Percentiles rank a stretch among this genome's conserved stretches.
Conservation (phyloP, 192 early-diverging fungal genomes). For the Dissophora ornata region DNA sequence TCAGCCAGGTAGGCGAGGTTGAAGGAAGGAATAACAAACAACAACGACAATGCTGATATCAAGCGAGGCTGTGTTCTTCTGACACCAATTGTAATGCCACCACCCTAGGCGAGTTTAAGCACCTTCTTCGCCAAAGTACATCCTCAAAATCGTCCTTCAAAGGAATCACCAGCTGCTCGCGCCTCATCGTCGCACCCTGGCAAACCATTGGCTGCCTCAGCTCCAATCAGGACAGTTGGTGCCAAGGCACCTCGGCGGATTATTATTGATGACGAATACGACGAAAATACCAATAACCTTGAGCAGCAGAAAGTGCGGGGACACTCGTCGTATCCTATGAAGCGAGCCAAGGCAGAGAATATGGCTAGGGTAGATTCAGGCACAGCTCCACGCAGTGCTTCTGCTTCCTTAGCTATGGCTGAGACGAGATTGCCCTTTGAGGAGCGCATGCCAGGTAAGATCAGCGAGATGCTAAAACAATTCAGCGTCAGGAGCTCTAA, state of each 20-base stretch:
- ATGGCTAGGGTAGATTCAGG: too few relatives aligned
- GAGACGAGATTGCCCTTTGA: slow-evolving; percentile 18
- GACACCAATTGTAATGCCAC: too few relatives aligned
- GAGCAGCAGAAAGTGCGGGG: neutral
- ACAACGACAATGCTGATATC: too few relatives aligned
- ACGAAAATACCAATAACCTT: neutral
- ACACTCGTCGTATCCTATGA: neutral
- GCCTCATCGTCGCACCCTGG: neutral
- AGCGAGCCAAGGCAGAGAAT: slow-evolving; percentile 8
- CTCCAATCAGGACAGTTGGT: neutral
- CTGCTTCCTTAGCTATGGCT: neutral
- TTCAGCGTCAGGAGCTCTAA: too few relatives aligned
- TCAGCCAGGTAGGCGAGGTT: slow-evolving; percentile 18
- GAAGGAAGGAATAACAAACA: too few relatives aligned
- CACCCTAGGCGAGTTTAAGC: slow-evolving; percentile 12
- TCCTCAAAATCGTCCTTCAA: neutral
- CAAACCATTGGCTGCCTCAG: neutral
- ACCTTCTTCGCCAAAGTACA: slow-evolving; percentile 21
- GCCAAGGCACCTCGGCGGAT: slow-evolving; percentile 15
- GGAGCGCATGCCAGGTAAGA: slow-evolving; percentile 39
- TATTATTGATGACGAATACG: slow-evolving; percentile 28
- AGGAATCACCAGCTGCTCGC: neutral
- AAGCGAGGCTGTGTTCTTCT: too few relatives aligned
- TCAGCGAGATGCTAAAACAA: neutral
- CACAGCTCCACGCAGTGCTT: neutral